phyloP scores from a whole-genome alignment of 257 asterid species.

The Nicotiana attenuata region DNA sequence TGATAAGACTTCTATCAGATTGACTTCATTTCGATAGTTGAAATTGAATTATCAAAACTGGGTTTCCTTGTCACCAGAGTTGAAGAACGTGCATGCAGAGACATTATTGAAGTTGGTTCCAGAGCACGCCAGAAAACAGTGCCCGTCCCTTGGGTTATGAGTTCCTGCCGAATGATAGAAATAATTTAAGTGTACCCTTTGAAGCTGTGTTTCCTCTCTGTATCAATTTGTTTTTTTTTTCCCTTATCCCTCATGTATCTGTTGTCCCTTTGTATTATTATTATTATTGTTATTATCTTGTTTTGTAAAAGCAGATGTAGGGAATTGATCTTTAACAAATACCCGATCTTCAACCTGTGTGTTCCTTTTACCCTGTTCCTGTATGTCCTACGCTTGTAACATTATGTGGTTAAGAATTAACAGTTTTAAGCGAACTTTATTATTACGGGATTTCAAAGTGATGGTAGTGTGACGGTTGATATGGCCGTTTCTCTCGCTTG shows the following conservation, averaged over 20 bases:
- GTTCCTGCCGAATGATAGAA: conserved; percentile 15
- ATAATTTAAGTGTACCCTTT: conserved; percentile 5
- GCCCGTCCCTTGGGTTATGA: conserved; percentile 58
- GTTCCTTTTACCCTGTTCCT: not conserved
- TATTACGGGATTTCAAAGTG: not conserved
- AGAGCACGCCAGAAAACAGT: conserved; percentile 78
- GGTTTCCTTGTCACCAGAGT: conserved; percentile 41
- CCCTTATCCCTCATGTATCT: not conserved
- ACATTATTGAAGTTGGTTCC: conserved; percentile 61
- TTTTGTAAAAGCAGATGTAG: conserved; percentile 29
- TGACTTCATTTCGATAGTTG: not conserved
- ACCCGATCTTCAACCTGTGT: conserved; percentile 9
- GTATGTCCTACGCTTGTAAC: conserved; percentile 6
- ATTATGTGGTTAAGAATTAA: conserved; percentile 1
- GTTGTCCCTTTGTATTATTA: conserved; percentile 15
- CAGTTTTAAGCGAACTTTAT: not conserved
- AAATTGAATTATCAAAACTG: not conserved
- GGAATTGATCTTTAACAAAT: conserved; percentile 16
- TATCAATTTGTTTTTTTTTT: conserved; percentile 5
- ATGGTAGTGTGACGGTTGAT: not conserved
- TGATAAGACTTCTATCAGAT: not conserved
- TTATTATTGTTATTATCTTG: not conserved
- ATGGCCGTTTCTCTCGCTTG: not conserved
- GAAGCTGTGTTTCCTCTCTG: conserved; percentile 9
- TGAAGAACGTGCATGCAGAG: conserved; percentile 71